These are phyloP conservation scores for Lachancea cidri DNA, from an alignment of 805 yeast genomes.

Conservation along the genomic window DNA sequence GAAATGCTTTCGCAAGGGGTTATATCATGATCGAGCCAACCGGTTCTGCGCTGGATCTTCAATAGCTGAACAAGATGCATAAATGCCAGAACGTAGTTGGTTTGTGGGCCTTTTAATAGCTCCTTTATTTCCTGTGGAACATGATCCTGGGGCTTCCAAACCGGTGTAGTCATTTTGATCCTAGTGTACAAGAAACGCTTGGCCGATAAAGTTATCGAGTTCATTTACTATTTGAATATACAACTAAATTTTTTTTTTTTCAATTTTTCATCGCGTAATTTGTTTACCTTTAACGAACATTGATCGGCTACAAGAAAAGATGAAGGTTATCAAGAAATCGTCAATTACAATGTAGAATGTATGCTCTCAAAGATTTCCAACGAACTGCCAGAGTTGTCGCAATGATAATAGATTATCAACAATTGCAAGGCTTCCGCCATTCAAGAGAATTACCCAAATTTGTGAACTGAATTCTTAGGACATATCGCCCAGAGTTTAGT, in stretches of 20 bases:
- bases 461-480: no score
- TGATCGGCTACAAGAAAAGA: no score
- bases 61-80: constrained; percentile 64
- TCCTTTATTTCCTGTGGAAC: constrained; percentile 37
- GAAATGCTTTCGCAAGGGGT: constrained; percentile 56
- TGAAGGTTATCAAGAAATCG: no score
- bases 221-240: background rate
- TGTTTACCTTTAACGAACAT: background rate
- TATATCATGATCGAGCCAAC: constrained; percentile 74
- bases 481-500: no score
- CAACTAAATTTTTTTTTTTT: background rate
- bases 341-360: no score
- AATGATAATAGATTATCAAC: no score
- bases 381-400: no score
- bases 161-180: constrained; percentile 14
- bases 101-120: constrained; percentile 25
- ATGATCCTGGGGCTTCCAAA: constrained; percentile 43
- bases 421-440: no score
- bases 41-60: constrained; percentile 82
- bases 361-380: background rate
- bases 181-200: background rate
- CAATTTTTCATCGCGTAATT: background rate
- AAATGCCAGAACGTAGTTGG: constrained; percentile 51
- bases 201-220: background rate
- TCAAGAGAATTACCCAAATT: no score